Evolutionary conservation across 139 green algal species (phyloP).

Genomic region (Asterochloris sp.): DNA sequence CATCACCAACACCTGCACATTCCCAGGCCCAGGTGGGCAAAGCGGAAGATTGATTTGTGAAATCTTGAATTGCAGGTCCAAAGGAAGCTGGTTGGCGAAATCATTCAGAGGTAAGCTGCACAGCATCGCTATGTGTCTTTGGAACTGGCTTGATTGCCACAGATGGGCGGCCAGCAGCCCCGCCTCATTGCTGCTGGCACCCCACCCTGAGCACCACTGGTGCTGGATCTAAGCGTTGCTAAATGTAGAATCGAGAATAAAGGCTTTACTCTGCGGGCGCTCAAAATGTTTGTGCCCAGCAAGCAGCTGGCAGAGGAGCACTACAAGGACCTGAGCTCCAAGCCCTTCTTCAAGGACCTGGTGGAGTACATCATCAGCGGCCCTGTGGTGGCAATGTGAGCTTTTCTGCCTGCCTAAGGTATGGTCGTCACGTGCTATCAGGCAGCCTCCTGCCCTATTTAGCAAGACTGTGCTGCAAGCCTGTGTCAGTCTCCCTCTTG

Average conservation of each 20-base stretch:
- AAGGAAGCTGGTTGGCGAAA: constrained; percentile 57
- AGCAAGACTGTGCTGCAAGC: too few species aligned
- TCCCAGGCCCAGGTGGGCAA: too few species aligned
- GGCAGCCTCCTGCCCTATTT: too few species aligned
- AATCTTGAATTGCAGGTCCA: constrained; percentile 21
- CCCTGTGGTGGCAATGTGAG: constrained; percentile 96
- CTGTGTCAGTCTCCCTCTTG: too few species aligned
- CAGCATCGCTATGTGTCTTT: too few species aligned
- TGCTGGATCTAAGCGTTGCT: constrained; percentile 16
- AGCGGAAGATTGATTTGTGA: too few species aligned
- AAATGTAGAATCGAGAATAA: constrained; percentile 62
- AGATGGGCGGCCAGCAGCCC: too few species aligned
- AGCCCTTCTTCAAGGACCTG: constrained; percentile 94
- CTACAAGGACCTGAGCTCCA: constrained; percentile 90
- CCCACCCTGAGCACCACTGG: neutral
- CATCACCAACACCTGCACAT: too few species aligned
- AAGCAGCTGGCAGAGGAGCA: constrained; percentile 81
- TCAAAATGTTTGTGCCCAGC: constrained; percentile 19
- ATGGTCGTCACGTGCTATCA: too few species aligned
- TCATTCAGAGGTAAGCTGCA: constrained; percentile 33
- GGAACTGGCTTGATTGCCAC: too few species aligned
- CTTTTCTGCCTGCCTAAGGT: neutral
- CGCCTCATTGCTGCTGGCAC: neutral
- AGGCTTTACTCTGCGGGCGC: constrained; percentile 79
- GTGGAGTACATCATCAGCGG: constrained; percentile 97